Base-by-base conservation (phyloP, 225 moss, liverwort and hornwort species). In the Bryum argenteum region DNA sequence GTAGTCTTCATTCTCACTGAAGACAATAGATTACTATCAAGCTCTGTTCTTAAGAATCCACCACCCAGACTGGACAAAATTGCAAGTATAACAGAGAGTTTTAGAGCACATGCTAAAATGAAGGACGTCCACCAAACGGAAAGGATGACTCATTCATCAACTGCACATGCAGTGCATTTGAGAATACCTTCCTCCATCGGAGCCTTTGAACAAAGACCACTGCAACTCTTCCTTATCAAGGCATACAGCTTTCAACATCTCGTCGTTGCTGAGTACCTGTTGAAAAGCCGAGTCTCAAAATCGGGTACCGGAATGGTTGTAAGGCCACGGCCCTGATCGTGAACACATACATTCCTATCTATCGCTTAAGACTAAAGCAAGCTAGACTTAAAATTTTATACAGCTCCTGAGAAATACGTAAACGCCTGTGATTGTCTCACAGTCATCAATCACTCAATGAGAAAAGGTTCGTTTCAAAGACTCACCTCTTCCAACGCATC, bases 401-500 rank as follows among this genome's bases (percentile, higher is more conserved):
- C 33, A 33, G 33, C 33, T 33, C 5, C 33, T 33, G 7, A 33
- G 17, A 72, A 47, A 37, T n/a, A 47, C 37, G 39, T 23, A 40
- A 78, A 12, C 24, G 71, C 71, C 55, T 28, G 56, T 62, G 55
- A 50, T 66, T 39, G 54, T 65, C 42, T 33, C 33, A 33, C 2
- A 6, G 33, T 33, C 33, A 33, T 33, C 33, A 63, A 52, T 8
- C 17, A 42, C 55, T 63, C 39, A 15, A 15, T n/a, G 66, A 66
- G 54, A 47, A 71, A 16, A 19, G 3, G 44, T 48, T 21, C 44
- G 68, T 58, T 54, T 20, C 63, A 61, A 57, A 39, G 15, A 39
- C 58, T 71, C 66, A 87, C 83, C 83, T 92, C 86, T 80, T 93
- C 96, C 84, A 96, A 64, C 16, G 96, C 91, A 64, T 85, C 82